Percentiles rank a stretch among this genome's conserved stretches.
Conservation (phyloP, 768 basidiomycete genomes). For the Peribolospora baueri region DNA sequence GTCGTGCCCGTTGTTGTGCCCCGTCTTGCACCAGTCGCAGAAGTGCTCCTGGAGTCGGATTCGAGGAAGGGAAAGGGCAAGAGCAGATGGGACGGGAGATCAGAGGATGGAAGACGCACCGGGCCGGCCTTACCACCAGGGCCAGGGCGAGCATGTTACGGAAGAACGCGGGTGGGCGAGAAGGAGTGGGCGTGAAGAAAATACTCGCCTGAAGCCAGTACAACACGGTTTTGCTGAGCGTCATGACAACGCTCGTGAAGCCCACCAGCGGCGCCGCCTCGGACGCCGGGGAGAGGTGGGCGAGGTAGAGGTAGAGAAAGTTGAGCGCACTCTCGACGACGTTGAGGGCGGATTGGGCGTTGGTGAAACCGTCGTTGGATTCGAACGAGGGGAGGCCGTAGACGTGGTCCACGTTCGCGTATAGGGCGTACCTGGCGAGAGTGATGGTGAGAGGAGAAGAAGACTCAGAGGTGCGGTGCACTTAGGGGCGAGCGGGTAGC, state of each 20-base stretch:
- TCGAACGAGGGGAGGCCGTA: slow-evolving; percentile 13
- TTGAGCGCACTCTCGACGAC: slow-evolving; percentile 17
- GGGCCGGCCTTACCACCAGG: neutral
- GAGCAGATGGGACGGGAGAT: too few relatives aligned
- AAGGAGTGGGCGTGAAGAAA: neutral
- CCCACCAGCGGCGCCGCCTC: slow-evolving; percentile 18
- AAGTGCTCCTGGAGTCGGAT: neutral
- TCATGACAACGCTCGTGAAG: slow-evolving; percentile 16
- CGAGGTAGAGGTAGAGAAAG: neutral
- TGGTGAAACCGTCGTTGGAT: slow-evolving; percentile 15
- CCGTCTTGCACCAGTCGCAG: neutral
- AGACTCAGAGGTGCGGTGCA: neutral
- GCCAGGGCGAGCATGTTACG: slow-evolving; percentile 4
- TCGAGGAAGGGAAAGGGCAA: neutral
- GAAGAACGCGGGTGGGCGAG: neutral
- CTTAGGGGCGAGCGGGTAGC: neutral
- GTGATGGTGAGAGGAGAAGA: neutral
- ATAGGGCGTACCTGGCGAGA: neutral
- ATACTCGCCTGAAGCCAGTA: slow-evolving; percentile 6
- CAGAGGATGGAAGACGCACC: neutral
- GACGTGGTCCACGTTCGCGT: slow-evolving; percentile 11
- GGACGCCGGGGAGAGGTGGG: neutral
- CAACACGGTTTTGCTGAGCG: slow-evolving; percentile 16
- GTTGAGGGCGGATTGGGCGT: slow-evolving; percentile 18
- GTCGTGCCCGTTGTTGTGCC: neutral